Base-by-base conservation (phyloP, 208 protist genomes). In the Trypanosoma lewisi region DNA sequence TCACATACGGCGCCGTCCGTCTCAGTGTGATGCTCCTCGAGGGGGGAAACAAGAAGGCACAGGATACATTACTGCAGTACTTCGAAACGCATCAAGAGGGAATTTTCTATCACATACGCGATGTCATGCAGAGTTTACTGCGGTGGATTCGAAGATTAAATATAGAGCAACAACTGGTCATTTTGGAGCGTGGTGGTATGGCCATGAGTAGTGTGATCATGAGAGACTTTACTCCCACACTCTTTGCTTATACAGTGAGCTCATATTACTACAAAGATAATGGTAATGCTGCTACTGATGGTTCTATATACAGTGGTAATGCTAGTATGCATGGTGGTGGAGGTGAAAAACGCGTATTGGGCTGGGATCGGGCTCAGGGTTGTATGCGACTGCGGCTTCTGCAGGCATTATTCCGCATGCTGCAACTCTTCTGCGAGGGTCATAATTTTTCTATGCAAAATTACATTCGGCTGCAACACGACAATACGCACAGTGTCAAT, bases 371-470 rank as follows among this genome's bases (percentile, higher is more conserved):
- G 27, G 77, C 80, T 57, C 51, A 63, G 2, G 82, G 77, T 31
- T 67, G 66, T 27, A 69, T 81, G 25, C 82, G 79, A 0, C 48
- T 85, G 31, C 68, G 71, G 45, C 55, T 87, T 30, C 69, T 93
- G 36, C 57, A 55, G n/a, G 65, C 51, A 21, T 65, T 96, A 36
- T 83, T 97, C 45, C 83, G 92, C 11, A 83, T 97, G 5, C 67
- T 98, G 28, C 94, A 98, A 79, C 80, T 98, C 33, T 87, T 97
- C 61, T 97, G 91, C 71, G 94, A 98, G 68, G 93, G 92, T 27
- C 92, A 98, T 75, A 86, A 93, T 51, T 17, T 66, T 5, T 69
- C 77, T 8, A 70, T 98, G 73, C 91, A 97, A 74, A 88, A 95
- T 66, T 97, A 93, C 70, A 75, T 97, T 19, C 87, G 87, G n/a